Percentiles rank a stretch among this genome's conserved stretches.
Evolutionary conservation across 164 flowering plant genomes (phyloP).

Genomic region (grape (Vitis vinifera)): ASM3070453v1 NC_081816.1:4045501-4046000

Average conservation of each 20-base stretch:
- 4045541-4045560: not conserved
- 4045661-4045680: constrained; percentile 96
- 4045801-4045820: not conserved
- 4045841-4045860: not conserved
- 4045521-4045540: not conserved
- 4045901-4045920: not conserved
- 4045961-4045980: not conserved
- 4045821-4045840: no score
- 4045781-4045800: not conserved
- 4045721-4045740: constrained; percentile 98
- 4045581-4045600: constrained; percentile 98
- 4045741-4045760: constrained; percentile 71
- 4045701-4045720: constrained; percentile 93
- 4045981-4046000: no score
- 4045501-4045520: no score
- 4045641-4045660: constrained; percentile 98
- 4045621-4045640: constrained; percentile 97
- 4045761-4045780: constrained; percentile 2
- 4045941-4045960: not conserved
- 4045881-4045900: not conserved
- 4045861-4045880: not conserved
- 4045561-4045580: constrained; percentile 13
- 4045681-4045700: constrained; percentile 95
- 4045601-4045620: constrained; percentile 95
- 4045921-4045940: not conserved